A percentile compares a stretch with the other conserved stretches of the same genome.
Conservation (phyloP, 176 grass and related monocot genomes). For the Aegilops umbellulata region DNA sequence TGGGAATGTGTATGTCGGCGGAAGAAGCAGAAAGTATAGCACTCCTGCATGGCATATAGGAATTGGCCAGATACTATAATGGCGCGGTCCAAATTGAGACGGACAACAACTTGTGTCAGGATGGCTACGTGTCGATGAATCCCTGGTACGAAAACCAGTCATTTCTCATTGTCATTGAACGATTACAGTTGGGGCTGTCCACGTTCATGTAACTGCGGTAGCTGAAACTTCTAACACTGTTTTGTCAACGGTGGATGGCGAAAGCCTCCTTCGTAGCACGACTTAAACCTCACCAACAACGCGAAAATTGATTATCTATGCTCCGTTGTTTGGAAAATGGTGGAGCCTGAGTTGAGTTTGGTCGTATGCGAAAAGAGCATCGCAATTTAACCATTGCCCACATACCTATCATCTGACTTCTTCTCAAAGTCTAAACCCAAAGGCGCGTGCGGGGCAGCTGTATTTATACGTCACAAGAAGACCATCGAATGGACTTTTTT, state of each 20-base stretch:
- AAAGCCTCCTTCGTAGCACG: not conserved
- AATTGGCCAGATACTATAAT: too few species aligned
- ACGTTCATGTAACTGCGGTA: not conserved
- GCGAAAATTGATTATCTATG: not conserved
- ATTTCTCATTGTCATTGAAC: not conserved
- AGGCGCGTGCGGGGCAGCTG: not conserved
- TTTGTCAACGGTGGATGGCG: not conserved
- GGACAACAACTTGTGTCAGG: not conserved
- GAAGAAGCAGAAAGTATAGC: too few species aligned
- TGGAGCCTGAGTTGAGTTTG: not conserved
- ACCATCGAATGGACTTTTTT: too few species aligned
- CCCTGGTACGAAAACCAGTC: too few species aligned
- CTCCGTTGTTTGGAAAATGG: not conserved
- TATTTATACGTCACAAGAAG: not conserved
- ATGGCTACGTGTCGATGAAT: not conserved
- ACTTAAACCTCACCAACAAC: not conserved
- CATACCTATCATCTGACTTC: not conserved
- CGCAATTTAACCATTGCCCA: not conserved
- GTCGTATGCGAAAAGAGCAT: not conserved
- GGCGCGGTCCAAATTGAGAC: too few species aligned
- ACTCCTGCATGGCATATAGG: too few species aligned
- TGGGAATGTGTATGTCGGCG: too few species aligned
- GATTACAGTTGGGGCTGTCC: not conserved
- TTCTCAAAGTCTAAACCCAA: not conserved
- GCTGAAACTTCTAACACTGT: not conserved